Evolutionary conservation across 495 filamentous ascomycete species (phyloP), one percentile per base, ranked within the genome.

Genomic region (Talaromyces stipitatus): DNA sequence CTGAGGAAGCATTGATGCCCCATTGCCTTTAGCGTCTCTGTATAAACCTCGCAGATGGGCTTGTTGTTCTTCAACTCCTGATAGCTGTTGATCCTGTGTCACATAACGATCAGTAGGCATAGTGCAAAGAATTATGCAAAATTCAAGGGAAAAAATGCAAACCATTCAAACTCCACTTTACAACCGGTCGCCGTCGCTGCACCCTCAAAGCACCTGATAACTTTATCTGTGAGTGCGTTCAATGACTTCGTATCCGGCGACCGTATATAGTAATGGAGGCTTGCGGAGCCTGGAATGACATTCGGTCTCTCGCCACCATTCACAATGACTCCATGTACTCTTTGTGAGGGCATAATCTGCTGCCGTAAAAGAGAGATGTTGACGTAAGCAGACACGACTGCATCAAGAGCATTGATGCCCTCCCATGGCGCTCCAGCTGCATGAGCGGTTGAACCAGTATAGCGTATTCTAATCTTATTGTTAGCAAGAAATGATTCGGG

Each of bases 381-480:
- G 43, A 83, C 83, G 65, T 86, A 88, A 0, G 79, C 77, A 1
- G 74, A 73, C 4, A 86, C 75, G 6, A 86, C 71, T 0, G 83
- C 85, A 60, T 87, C 85, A 0, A 87, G 73, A 0, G 84, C 84
- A 61, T 88, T 88, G 50, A 86, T 70, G 0, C 83, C 83, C 24
- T 80, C 69, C 83, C 84, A 86, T 0, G 84, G 85, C 11, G 73
- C 74, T 4, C 78, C 79, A 2, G 82, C 83, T 0, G 83, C 79
- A 60, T 84, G 79, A 0, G 80, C 71, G 11, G 79, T 72, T 16
- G 74, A 72, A 0, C 80, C 81, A 0, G 67, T 74, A 53, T 78
- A 74, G 0, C 60, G 70, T 1, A 70, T 68, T 14, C 61, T 60
- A 50, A 78, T 68, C 61, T 82, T 82, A 60, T 81, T 66, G 54